phyloP scores from a whole-genome alignment of 208 protist species.

The Angomonas desouzai region DNA sequence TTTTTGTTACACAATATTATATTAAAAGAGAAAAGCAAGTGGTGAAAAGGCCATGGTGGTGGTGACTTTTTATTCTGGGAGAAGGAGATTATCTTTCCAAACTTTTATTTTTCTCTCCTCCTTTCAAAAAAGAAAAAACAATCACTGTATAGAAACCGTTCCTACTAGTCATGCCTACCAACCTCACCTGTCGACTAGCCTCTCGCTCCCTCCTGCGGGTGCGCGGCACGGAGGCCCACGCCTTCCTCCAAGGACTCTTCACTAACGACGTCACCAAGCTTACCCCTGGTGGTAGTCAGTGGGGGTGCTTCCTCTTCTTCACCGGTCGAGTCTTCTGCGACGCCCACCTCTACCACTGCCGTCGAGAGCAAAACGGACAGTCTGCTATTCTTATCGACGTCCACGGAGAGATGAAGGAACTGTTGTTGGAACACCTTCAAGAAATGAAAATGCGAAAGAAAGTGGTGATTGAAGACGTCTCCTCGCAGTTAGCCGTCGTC shows the following conservation, averaged over 20 bases:
- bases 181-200: conserved; percentile 27
- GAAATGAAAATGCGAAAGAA: conserved; percentile 84
- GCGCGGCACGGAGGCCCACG: conserved; percentile 44
- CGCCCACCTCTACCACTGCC: conserved; percentile 65
- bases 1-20: too few species aligned
- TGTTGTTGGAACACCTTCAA: conserved; percentile 49
- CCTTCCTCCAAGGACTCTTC: conserved; percentile 79
- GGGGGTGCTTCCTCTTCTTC: conserved; percentile 81
- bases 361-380: conserved; percentile 23
- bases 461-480: conserved; percentile 53
- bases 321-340: conserved; percentile 80
- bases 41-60: neutral
- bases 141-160: too few species aligned
- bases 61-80: neutral
- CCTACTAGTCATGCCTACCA: neutral
- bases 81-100: neutral
- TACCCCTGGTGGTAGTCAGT: conserved; percentile 50
- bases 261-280: conserved; percentile 72
- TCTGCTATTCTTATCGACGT: conserved; percentile 61
- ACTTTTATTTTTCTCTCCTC: neutral
- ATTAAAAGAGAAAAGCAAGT: neutral
- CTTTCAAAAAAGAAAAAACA: conserved; percentile 1
- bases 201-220: conserved; percentile 61
- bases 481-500: conserved; percentile 42
- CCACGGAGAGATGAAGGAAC: conserved; percentile 26